These are phyloP conservation scores for Globisporangium iwayamae DNA, from an alignment of 352 stramenopile species.

Conservation along the genomic window DNA sequence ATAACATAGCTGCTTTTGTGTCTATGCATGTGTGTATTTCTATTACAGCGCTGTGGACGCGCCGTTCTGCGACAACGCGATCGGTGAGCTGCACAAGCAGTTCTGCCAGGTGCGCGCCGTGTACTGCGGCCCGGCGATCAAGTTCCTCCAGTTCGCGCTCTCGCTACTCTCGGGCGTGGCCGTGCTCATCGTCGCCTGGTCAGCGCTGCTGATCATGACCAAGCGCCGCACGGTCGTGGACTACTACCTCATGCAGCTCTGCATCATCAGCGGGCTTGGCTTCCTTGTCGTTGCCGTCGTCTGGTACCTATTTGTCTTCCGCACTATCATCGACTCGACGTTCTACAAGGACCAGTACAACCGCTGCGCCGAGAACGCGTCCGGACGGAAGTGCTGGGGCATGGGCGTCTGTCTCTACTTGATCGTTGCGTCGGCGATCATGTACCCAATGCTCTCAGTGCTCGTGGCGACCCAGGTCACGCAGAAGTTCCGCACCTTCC, in stretches of 20 bases:
- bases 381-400: constrained; percentile 61
- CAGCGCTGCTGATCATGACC: constrained; percentile 45
- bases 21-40: not conserved
- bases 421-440: constrained; percentile 36
- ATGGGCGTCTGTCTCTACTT: constrained; percentile 67
- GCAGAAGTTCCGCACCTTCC: constrained; percentile 60
- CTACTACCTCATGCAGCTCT: constrained; percentile 69
- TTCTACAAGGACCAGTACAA: constrained; percentile 84
- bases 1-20: not conserved
- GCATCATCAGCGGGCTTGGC: constrained; percentile 49
- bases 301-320: constrained; percentile 75
- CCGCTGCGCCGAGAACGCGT: constrained; percentile 57
- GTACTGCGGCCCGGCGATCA: constrained; percentile 62
- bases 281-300: constrained; percentile 42
- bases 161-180: constrained; percentile 44
- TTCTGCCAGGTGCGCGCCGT: constrained; percentile 71
- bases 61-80: constrained; percentile 41
- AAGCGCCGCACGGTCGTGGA: constrained; percentile 59
- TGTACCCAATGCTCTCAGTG: constrained; percentile 64
- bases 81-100: constrained; percentile 69
- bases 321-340: constrained; percentile 51
- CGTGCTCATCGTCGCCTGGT: constrained; percentile 47
- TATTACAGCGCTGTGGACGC: constrained; percentile 25
- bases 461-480: constrained; percentile 53
- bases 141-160: constrained; percentile 55